Conservation (phyloP, 139 green algal genomes). For the Raphidocelis subcapitata region DNA sequence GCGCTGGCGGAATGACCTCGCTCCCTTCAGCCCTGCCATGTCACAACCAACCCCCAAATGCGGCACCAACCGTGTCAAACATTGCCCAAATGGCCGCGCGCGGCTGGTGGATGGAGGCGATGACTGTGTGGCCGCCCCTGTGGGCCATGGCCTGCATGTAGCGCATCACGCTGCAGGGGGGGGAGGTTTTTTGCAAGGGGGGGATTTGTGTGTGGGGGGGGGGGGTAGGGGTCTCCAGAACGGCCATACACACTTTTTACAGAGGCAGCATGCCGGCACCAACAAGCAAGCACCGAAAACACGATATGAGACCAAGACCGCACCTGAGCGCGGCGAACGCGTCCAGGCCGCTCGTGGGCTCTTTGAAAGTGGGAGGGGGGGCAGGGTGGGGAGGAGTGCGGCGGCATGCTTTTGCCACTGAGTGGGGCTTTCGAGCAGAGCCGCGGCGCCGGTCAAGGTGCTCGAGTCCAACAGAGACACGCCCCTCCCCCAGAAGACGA, state of each 20-base stretch:
- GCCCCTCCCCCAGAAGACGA: no score
- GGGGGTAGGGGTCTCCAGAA: no score
- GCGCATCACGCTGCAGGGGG: constrained; percentile 9
- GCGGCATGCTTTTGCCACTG: neutral
- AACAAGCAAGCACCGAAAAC: no score
- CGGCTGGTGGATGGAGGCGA: constrained; percentile 88
- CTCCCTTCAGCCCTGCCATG: no score
- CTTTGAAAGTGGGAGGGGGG: no score
- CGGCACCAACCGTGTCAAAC: constrained; percentile 69
- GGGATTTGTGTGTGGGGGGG: no score
- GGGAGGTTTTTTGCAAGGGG: no score
- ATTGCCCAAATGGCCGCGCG: constrained; percentile 82
- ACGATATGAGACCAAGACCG: neutral
- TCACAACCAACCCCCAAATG: neutral
- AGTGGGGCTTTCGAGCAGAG: constrained; percentile 26
- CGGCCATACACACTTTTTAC: no score
- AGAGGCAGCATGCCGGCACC: no score
- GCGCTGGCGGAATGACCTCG: no score
- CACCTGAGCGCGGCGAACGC: constrained; percentile 63
- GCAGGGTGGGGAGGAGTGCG: constrained; percentile 49
- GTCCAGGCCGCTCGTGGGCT: constrained; percentile 83
- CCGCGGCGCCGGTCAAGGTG: constrained; percentile 14
- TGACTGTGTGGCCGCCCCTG: constrained; percentile 69
- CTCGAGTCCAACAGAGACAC: no score
- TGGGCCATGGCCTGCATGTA: constrained; percentile 56